These are phyloP conservation scores for Circinella minor DNA, from an alignment of 371 early-diverging fungal genomes.

Conservation along the genomic window DNA sequence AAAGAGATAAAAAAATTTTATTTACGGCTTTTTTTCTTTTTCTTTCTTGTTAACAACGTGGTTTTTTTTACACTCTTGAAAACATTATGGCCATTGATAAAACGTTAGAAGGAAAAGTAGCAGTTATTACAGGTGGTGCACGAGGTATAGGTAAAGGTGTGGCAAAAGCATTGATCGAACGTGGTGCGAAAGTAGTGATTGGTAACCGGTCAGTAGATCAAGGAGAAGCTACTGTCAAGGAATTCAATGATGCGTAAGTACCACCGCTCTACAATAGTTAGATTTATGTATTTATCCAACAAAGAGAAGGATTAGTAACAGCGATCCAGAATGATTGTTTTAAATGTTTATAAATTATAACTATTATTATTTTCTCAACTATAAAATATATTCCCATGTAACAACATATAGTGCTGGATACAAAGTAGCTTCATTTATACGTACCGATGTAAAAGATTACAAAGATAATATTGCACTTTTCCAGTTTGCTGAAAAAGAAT, in stretches of 20 bases:
- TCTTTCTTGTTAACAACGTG: too few relatives aligned
- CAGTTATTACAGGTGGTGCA: constrained; percentile 70
- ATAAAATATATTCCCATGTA: too few relatives aligned
- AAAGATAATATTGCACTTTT: constrained; percentile 50
- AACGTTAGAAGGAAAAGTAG: constrained; percentile 52
- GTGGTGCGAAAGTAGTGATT: constrained; percentile 64
- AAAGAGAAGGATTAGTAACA: too few relatives aligned
- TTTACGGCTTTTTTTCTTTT: too few relatives aligned
- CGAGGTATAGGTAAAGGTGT: constrained; percentile 69
- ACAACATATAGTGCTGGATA: constrained; percentile 12
- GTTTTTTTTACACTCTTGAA: too few relatives aligned
- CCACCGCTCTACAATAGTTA: too few relatives aligned
- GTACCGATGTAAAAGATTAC: constrained; percentile 61
- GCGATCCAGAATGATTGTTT: too few relatives aligned
- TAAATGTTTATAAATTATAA: background rate
- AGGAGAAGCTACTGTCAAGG: constrained; percentile 34
- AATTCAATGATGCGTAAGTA: constrained; percentile 43
- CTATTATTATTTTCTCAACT: background rate
- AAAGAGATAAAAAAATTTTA: too few relatives aligned
- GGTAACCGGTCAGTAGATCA: constrained; percentile 60
- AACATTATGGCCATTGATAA: background rate
- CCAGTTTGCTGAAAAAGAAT: constrained; percentile 44
- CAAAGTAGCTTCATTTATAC: constrained; percentile 37
- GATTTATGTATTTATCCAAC: background rate
- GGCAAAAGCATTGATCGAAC: constrained; percentile 48